A percentile compares a stretch with the other conserved stretches of the same genome.
Evolutionary conservation across 129 eudicot genomes (phyloP).

Genomic region (Flaveria robusta): DNA sequence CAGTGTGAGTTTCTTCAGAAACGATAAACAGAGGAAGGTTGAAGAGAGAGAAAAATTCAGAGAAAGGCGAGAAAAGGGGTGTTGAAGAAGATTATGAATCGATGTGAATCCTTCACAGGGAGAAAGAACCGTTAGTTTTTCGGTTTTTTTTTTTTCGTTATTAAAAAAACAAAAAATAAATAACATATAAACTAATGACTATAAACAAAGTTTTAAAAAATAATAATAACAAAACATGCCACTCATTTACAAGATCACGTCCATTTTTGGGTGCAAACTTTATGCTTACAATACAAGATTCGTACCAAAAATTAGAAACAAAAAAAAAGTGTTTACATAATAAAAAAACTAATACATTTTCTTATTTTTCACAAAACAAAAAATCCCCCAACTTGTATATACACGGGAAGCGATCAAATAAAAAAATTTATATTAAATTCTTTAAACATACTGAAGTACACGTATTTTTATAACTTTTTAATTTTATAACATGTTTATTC

Average conservation of each 20-base stretch:
- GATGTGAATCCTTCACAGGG: slow-evolving; percentile 11
- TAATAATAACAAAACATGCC: too few relatives aligned
- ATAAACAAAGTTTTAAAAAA: background rate
- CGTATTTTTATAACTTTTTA: too few relatives aligned
- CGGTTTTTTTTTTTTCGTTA: background rate
- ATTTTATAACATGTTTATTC: too few relatives aligned
- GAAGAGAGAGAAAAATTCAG: slow-evolving; percentile 31
- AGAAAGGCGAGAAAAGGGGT: slow-evolving; percentile 24
- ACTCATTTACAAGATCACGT: slow-evolving; percentile 8
- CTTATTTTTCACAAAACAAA: too few relatives aligned
- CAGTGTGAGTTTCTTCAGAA: slow-evolving; percentile 15
- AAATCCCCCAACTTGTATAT: too few relatives aligned
- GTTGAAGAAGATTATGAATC: slow-evolving; percentile 26
- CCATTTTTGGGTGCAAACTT: background rate
- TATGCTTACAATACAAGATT: background rate
- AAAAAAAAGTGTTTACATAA: background rate
- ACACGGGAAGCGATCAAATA: too few relatives aligned
- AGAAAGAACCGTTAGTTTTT: slow-evolving; percentile 33
- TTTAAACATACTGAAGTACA: too few relatives aligned
- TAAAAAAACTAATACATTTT: too few relatives aligned
- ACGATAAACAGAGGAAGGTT: slow-evolving; percentile 20
- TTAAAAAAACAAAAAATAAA: background rate
- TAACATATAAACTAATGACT: slow-evolving; percentile 24
- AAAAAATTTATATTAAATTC: background rate
- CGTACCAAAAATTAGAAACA: background rate